Evolutionary conservation across 2,329 filamentous ascomycete genomes (phyloP).

Genomic region (Pyricularia sp.): DNA sequence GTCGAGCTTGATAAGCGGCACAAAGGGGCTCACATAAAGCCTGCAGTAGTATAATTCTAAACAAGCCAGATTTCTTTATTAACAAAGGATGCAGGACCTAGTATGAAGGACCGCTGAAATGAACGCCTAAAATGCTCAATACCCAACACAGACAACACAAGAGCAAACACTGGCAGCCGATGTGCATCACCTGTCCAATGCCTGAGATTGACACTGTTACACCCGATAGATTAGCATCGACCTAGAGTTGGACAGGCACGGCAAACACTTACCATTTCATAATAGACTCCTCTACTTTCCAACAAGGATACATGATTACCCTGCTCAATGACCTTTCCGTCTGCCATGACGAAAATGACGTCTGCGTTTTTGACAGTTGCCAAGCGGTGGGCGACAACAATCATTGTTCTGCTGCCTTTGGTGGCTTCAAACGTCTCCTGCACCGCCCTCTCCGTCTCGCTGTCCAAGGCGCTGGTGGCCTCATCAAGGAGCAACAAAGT

Average conservation of each 20-base stretch:
- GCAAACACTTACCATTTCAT: conserved; percentile 4
- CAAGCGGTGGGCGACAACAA: conserved; percentile 28
- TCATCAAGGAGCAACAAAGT: conserved; percentile 55
- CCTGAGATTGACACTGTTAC: conserved; percentile 2
- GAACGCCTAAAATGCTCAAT: not conserved
- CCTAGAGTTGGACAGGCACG: not conserved
- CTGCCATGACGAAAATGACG: conserved; percentile 28
- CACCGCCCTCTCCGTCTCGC: conserved; percentile 41
- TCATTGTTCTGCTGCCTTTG: conserved; percentile 20
- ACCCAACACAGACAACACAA: not conserved
- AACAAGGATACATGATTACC: conserved; percentile 25
- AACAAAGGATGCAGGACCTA: not conserved
- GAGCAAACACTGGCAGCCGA: not conserved
- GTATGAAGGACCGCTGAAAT: not conserved
- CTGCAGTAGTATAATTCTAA: not conserved
- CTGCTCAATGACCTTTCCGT: conserved; percentile 26
- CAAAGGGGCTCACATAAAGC: not conserved
- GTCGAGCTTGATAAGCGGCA: not conserved
- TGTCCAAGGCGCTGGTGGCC: conserved; percentile 52
- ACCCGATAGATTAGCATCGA: not conserved
- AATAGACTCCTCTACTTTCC: conserved; percentile 1
- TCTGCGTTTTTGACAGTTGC: conserved; percentile 29
- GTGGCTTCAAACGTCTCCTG: conserved; percentile 38
- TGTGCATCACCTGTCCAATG: conserved; percentile 2
- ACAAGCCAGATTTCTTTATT: not conserved